phyloP scores from a whole-genome alignment of 169 alveolate species.

The Cryptosporidium ubiquitum region DNA sequence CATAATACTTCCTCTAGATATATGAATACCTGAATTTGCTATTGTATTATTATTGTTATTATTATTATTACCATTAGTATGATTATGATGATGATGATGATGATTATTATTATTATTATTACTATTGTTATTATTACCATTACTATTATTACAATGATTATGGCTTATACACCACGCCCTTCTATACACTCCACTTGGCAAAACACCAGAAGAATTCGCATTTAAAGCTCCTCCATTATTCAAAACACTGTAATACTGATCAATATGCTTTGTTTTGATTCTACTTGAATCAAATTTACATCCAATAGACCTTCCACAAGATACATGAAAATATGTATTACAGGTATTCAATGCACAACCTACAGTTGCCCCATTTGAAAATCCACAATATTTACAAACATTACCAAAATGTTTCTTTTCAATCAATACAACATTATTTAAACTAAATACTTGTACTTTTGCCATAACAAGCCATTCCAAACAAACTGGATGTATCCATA shows the following conservation, averaged over 20 bases:
- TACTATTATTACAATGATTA: conserved; percentile 29
- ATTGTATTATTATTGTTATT: background rate
- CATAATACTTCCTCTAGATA: background rate
- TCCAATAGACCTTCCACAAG: conserved; percentile 63
- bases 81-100: background rate
- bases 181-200: background rate
- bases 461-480: conserved; percentile 31
- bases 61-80: background rate
- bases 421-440: background rate
- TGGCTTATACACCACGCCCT: conserved; percentile 63
- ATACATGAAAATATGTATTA: conserved; percentile 38
- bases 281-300: conserved; percentile 49
- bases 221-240: background rate
- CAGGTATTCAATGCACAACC: conserved; percentile 31
- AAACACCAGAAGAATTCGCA: background rate
- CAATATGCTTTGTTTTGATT: conserved; percentile 22
- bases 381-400: conserved; percentile 54
- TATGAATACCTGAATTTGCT: background rate
- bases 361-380: conserved; percentile 29
- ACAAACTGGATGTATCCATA: conserved; percentile 68
- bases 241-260: background rate
- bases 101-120: background rate
- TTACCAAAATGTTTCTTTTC: conserved; percentile 58
- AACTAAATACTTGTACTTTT: background rate
- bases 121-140: background rate